Evolutionary conservation across 345 rosid genomes (phyloP), one percentile per base, ranked within the genome.

Genomic region (Syzygium aqueum): DNA sequence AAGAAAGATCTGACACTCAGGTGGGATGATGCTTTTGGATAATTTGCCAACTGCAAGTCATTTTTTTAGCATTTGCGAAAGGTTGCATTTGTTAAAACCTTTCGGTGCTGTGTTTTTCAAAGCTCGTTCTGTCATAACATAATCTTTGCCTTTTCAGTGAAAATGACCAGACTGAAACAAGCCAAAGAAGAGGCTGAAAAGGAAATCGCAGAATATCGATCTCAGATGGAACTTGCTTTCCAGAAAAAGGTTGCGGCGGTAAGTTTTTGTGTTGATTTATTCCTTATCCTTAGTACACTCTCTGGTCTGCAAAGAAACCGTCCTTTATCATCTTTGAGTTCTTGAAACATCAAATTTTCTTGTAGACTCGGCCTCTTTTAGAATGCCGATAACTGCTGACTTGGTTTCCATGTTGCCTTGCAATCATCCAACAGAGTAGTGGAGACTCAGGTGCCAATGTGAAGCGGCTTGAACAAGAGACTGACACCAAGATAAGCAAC

Each of bases 141-240:
- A 73, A 37, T 4, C 25, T 37, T 49, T 73, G 49, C 49, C 82
- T 65, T 88, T 51, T 57, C 89, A 97, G 99, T 94, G 16, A 97
- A 97, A 91, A 85, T 95, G 94, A 93, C 95, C 85, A 93, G 97
- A 59, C 88, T 97, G 92, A 96, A 94, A 90, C 98, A 96, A 90
- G 98, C 99, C 89, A 96, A 97, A 91, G 98, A 97, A 89, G 99
- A 96, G 92, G 99, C 99, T 57, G 97, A 96, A 85, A 95, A 87
- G 91, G 99, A 97, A 88, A 87, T 94, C 88, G 94, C 97, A 65
- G 97, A 91, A 85, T 92, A 92, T 88, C 94, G 96, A 54, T 93
- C 98, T 77, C 98, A 93, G 82, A 87, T 94, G 92, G 99, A 96
- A 90, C 92, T 90, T 83, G 94, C 95, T 73, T 97, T 93, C 90